Percentiles rank a stretch among this genome's conserved stretches.
These are phyloP conservation scores for Tetrahymena borealis DNA, from an alignment of 73 alveolate genomes.

Conservation along the genomic window DNA sequence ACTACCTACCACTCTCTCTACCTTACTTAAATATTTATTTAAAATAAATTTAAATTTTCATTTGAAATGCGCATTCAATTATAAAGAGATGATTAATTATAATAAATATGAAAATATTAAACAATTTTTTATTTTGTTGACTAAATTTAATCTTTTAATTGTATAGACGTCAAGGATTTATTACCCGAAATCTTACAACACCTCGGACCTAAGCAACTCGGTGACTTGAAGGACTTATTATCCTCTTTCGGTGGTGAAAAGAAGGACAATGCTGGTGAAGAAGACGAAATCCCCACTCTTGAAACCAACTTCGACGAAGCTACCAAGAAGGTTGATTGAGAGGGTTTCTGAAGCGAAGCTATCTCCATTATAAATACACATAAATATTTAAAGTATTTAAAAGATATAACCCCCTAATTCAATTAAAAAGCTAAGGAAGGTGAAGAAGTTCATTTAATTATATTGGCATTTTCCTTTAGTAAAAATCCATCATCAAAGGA, in stretches of 20 bases:
- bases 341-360: not conserved
- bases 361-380: not conserved
- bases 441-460: not conserved
- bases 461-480: not conserved
- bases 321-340: slow-evolving; percentile 3
- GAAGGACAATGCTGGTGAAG: not conserved
- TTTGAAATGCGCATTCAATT: no score
- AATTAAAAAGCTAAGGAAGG: not conserved
- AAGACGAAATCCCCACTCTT: slow-evolving; percentile 1
- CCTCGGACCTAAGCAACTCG: slow-evolving; percentile 3
- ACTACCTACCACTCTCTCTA: no score
- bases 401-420: not conserved
- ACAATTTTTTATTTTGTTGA: not conserved
- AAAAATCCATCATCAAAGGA: not conserved
- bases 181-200: not conserved
- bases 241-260: not conserved
- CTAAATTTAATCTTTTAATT: not conserved
- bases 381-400: not conserved
- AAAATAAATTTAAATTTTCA: no score
- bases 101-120: no score
- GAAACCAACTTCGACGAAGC: not conserved
- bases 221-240: slow-evolving; percentile 1
- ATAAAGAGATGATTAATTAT: no score
- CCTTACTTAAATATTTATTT: no score
- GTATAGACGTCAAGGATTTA: not conserved